A percentile compares a stretch with the other conserved stretches of the same genome.
phyloP scores from a whole-genome alignment of 2,329 filamentous ascomycete species.

The Colletotrichum costaricense region DNA sequence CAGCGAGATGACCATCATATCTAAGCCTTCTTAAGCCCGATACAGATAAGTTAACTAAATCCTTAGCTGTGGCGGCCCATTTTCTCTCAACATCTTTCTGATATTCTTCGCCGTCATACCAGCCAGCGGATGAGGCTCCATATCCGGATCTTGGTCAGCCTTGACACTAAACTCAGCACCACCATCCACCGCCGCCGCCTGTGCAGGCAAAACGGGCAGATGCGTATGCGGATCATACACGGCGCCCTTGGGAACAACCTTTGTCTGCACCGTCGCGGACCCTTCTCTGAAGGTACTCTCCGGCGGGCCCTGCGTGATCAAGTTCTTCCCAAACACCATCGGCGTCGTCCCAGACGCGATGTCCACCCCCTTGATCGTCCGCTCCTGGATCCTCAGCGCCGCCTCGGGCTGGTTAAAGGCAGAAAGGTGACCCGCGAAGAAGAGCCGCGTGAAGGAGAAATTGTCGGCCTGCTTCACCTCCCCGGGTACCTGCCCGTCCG shows the following conservation, averaged over 20 bases:
- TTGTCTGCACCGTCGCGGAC: neutral
- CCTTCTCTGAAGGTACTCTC: constrained; percentile 14
- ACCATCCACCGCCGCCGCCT: neutral
- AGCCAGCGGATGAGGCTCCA: neutral
- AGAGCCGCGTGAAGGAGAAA: constrained; percentile 11
- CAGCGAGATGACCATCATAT: neutral
- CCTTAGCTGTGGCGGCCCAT: neutral
- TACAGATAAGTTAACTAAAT: neutral
- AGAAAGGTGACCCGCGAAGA: constrained; percentile 19
- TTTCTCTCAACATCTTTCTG: constrained; percentile 5
- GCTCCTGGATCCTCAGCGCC: constrained; percentile 8
- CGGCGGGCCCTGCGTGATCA: neutral
- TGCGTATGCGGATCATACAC: constrained; percentile 9
- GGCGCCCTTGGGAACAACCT: neutral
- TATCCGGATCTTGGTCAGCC: neutral
- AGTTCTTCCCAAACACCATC: constrained; percentile 7
- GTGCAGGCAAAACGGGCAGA: constrained; percentile 8
- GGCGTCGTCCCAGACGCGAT: constrained; percentile 15
- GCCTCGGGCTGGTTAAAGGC: constrained; percentile 25
- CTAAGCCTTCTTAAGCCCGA: neutral
- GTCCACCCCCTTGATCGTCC: constrained; percentile 16
- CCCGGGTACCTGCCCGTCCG: constrained; percentile 23
- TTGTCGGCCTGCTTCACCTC: constrained; percentile 23
- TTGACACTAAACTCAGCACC: neutral
- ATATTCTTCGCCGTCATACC: constrained; percentile 13